phyloP scores from a whole-genome alignment of 305 asterid species.

The Solanum chacoense region DNA sequence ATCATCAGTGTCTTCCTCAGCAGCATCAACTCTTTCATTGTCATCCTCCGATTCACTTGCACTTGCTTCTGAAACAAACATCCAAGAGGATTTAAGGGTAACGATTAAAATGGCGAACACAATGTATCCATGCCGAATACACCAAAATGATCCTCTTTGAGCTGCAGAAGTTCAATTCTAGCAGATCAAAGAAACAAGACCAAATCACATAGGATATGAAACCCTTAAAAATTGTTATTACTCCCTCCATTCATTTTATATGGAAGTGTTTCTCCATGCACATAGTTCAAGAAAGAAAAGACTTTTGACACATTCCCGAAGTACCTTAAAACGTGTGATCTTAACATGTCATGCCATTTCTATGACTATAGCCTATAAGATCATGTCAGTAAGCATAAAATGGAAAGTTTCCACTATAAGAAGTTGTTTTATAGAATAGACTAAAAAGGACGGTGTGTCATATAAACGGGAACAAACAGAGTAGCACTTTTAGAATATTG shows the following conservation, averaged over 20 bases:
- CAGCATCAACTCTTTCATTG: slow-evolving; percentile 80
- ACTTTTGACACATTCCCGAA: not conserved
- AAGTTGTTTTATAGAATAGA: not conserved
- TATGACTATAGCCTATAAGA: not conserved
- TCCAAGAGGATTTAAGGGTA: slow-evolving; percentile 11
- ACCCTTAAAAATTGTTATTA: not conserved
- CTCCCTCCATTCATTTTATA: not conserved
- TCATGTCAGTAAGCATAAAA: not conserved
- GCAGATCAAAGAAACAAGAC: not conserved
- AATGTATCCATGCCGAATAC: not conserved
- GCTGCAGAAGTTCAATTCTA: not conserved
- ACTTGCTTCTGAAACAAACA: slow-evolving; percentile 50
- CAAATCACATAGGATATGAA: not conserved
- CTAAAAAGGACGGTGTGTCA: not conserved
- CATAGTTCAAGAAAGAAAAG: not conserved
- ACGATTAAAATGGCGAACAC: not conserved
- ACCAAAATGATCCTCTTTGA: not conserved
- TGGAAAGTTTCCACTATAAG: not conserved
- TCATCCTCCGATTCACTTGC: slow-evolving; percentile 86
- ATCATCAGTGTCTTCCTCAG: slow-evolving; percentile 90
- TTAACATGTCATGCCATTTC: not conserved
- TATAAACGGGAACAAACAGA: not conserved
- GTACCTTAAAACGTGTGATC: not conserved
- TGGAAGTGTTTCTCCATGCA: not conserved
- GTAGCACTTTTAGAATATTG: not conserved